A percentile compares a stretch with the other conserved stretches of the same genome.
Conservation (phyloP, 2,329 filamentous ascomycete genomes). For the Leptographium wingfieldii region DNA sequence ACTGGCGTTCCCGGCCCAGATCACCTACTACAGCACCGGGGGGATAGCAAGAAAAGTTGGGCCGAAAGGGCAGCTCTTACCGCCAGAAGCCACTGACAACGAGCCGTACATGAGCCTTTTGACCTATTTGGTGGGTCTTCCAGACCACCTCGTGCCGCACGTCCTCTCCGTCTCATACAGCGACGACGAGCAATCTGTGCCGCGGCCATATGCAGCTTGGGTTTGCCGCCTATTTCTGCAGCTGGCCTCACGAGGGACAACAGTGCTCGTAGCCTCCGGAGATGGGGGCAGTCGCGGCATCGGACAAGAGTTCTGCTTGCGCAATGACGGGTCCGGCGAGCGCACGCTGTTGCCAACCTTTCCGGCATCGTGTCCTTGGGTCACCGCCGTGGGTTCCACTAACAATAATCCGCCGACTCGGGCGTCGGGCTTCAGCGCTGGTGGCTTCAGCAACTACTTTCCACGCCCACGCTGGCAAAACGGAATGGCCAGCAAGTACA, state of each 20-base stretch:
- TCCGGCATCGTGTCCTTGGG: constrained; percentile 54
- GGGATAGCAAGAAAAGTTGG: constrained; percentile 30
- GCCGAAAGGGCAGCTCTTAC: constrained; percentile 17
- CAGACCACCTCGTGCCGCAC: constrained; percentile 35
- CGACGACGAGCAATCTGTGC: constrained; percentile 44
- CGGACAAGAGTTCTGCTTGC: constrained; percentile 21
- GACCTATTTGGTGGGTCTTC: constrained; percentile 32
- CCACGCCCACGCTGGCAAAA: constrained; percentile 32
- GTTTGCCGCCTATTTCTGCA: constrained; percentile 42
- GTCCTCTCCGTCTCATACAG: constrained; percentile 46
- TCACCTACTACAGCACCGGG: constrained; percentile 32
- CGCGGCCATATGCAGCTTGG: constrained; percentile 34
- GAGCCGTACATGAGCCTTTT: constrained; percentile 46
- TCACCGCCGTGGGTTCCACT: constrained; percentile 54
- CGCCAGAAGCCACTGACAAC: constrained; percentile 23
- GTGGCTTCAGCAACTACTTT: constrained; percentile 42
- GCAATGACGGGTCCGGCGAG: constrained; percentile 43
- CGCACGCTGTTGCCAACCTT: constrained; percentile 48
- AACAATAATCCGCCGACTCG: constrained; percentile 15
- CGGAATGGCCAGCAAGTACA: constrained; percentile 25
- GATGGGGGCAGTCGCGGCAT: constrained; percentile 29
- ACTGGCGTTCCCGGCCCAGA: constrained; percentile 29
- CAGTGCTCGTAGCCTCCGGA: constrained; percentile 29
- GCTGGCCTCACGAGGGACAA: constrained; percentile 38
- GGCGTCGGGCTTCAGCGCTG: constrained; percentile 30